Base-by-base conservation (phyloP, 2,329 filamentous ascomycete genomes). In the Canariomyces notabilis region DNA sequence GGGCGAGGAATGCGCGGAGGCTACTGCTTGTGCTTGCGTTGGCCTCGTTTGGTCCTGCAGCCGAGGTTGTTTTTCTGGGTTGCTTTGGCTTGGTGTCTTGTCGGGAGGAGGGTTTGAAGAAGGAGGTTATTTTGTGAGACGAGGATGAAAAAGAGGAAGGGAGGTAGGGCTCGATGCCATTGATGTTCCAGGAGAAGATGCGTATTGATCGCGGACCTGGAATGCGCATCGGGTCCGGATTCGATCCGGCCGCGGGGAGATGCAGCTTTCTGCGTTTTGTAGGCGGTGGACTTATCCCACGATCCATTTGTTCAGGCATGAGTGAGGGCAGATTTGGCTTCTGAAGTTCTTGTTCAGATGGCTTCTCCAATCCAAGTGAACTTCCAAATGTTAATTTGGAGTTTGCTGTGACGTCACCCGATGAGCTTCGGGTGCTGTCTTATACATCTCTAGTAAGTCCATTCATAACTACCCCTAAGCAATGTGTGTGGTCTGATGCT, bases 181-280 rank as follows among this genome's bases (percentile, higher is more conserved):
- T 59, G 50, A 60, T 55, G 19, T 59, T 59, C 58, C 59, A 60
- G 0, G 59, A 55, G 31, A 59, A 58, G 9, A 60, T 22, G 8
- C 59, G 59, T 8, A 59, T 44, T 15, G 48, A 14, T 19, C n/a
- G 31, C n/a, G n/a, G n/a, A n/a, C n/a, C n/a, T 6, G 6, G 11
- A 12, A 12, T 8, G 4, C 26, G 26, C 8, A 29, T 29, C 4
- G 26, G 14, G 4, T 29, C 26, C 8, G 26, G 26, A 3, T 29
- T 29, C 26, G 26, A 29, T 29, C 14, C 26, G 26, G 14, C 9
- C 4, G 26, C 4, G 9, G 26, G 4, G 26, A 12, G 26, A 4
- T 12, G 26, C 7, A 29, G 26, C 7, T 29, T 29, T 22, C 38
- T 23, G 12, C 42, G 47, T 22, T 50, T 50, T n/a, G 42, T 23